Base-by-base conservation (phyloP, 371 early-diverging fungal genomes). In the Zychaea mexicana region DNA sequence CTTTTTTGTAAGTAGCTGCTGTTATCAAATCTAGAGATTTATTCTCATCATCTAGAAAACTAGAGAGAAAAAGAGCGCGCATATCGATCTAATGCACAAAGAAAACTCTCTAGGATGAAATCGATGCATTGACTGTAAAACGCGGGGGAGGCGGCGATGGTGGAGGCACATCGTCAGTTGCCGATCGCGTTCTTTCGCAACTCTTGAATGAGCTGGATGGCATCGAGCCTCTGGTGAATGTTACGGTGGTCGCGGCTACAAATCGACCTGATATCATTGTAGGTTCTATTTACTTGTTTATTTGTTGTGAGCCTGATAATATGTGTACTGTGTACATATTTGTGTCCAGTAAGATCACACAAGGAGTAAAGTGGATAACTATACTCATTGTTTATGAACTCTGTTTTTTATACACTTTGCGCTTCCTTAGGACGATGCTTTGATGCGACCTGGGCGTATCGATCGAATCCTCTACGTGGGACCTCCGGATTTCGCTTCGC, bases 211-310 rank as follows among this genome's bases (percentile, higher is more conserved):
- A 99, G 71, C 76, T 99, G 68, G 99, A 99, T 72, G 99, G 99
- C 7, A 91, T 98, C 55, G 97, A 97, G 54, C 88, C 94, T 0
- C 76, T 96, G n/a, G 89, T 92, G 3, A 92, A 95, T 74, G 98
- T 98, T 2, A 96, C 94, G 0, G 92, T 98, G 1, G 94, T 98
- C 2, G 99, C 97, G 0, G 99, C 99, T 17, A 99, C 99, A 0
- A 99, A 99, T 77, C 91, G 99, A 46, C 99, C 99, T 0, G 99
- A 99, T 74, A 92, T 97, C 47, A 90, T 98, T 67, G 94, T 90
- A 80, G 60, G 78, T 56, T 49, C 38, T 9, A 36, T 9, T 15
- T 36, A 9, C 15, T 15, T 49, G 6, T 49, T 49, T 19, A 9
- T 49, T 49, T 24, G 19, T 49, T 49, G 49, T 22, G 21, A 22